Evolutionary conservation across 768 basidiomycete genomes (phyloP), one percentile per base, ranked within the genome.

Genomic region (Lentinula boryana): DNA sequence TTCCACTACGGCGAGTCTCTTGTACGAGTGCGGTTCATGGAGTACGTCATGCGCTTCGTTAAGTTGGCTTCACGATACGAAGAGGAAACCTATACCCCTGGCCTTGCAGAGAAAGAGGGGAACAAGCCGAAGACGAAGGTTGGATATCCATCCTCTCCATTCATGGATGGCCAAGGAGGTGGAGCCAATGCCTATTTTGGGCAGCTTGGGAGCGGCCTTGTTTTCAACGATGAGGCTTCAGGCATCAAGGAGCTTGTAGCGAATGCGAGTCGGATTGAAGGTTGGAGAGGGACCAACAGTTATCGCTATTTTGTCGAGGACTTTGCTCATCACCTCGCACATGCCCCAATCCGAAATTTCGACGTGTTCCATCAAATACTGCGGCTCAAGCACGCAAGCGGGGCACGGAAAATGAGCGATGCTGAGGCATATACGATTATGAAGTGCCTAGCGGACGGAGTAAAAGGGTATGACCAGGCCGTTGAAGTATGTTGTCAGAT

Each of bases 1-100:
- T 87, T 89, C 56, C 96, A 97, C 67, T 95, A 89, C 68, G 94
- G 95, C 32, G 97, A 98, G 74, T 78, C 84, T 43, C 78, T 92
- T 63, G 92, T 99, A 8, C 88, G 95, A 9, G 82, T 88, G 66
- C 84, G 94, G 31, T 95, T 98, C 69, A 84, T 88, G 12, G 96
- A 98, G 69, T 98, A 96, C 70, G 86, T 91, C 0, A 72, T 73
- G 44, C 85, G 95, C 2, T 98, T 99, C 70, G 86, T 97, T 36
- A 84, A 93, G 21, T 77, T 98, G 36, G 91, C 96, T 2, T 88
- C 95, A 12, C 83, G 90, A 48, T 96, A 95, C 67, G 97, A 98
- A 68, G 81, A 84, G 68, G 95, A 97, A 68, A 83, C 87, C n/a
- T 80, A 79, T 2, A 68, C 74, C 0, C 71, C 79, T 18, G 16